Base-by-base conservation (phyloP, 495 filamentous ascomycete species). In the Neurospora sp. region DNA sequence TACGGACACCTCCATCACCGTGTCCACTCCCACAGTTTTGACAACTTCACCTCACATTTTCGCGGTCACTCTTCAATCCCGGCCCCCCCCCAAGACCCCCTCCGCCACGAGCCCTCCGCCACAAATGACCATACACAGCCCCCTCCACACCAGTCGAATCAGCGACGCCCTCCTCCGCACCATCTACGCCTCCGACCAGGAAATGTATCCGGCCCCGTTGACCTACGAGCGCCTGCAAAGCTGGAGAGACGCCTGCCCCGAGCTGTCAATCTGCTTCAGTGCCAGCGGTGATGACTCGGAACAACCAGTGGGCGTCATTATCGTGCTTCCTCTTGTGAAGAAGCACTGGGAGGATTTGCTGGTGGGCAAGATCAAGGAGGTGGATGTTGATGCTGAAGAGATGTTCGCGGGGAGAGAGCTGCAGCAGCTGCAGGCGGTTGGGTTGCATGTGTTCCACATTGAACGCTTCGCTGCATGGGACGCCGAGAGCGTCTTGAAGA, bases 321-420 rank as follows among this genome's bases (percentile, higher is more conserved):
- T 81, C 14, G 78, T 75, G 1, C 72, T 81, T 3, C 80, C 80
- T 0, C 46, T 81, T 8, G 35, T 41, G 12, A 65, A 46, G 20
- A 2, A 5, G 2, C 68, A 72, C 48, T 82, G 79, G 80, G 73
- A 78, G 68, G 71, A 90, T 88, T 74, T 94, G 88, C 72, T 92
- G 86, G 72, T 88, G 84, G 75, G 88, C 85, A 73, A 91, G 86
- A 74, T 93, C 86, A 70, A 92, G 82, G 89, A 94, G 91, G 40
- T 89, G 85, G 72, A 89, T 84, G 80, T 94, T 87, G 70, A 93
- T 81, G 31, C 91, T 82, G 71, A 85, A 86, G 18, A 89, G 81
- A 74, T 79, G 93, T 90, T 80, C 89, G 89, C 39, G 2, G 41
- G 12, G 59, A 68, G 6, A 12, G 40, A 9, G n/a, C 3, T 48